Evolutionary conservation across 768 basidiomycete species (phyloP), one percentile per base, ranked within the genome.

Genomic region (Pholiota molesta): DNA sequence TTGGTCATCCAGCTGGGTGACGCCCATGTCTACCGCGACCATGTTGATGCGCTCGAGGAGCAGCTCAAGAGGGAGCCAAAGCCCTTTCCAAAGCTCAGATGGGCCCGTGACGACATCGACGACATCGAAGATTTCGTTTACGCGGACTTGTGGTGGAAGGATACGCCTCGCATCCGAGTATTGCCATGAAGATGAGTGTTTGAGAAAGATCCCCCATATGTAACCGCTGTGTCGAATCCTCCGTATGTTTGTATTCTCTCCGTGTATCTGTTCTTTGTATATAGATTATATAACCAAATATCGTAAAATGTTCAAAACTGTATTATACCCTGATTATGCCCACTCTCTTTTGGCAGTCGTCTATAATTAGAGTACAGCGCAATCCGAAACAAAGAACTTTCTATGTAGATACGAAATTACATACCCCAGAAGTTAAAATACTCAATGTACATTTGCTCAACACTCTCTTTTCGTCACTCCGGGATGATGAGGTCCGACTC

Each of bases 121-220:
- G 83, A 86, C 62, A 91, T 99, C 44, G 95, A 97, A 72, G 89
- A 88, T 58, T 94, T 97, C 70, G 79, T 76, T 60, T 84, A 81
- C 56, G 84, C 83, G n/a, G 96, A 98, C 74, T 86, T 97, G 83
- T 88, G 55, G 85, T 99, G 10, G 90, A 94, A 60, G 92, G 93
- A 2, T 98, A 98, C 71, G 81, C 91, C 64, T 89, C 92, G 10
- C 85, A 94, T 73, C 89, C 89, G 2, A 81, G 84, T 65, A 93
- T 98, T 68, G 81, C 91, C 31, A 97, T 97, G 95, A 95, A 95
- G 79, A 97, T 98, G 97, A 95, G 92, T 73, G 93, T 94, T 49
- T 93, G 69, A 72, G 63, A 7, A 55, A 37, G 42, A 44, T 44
- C n/a, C 7, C n/a, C 42, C 42, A 1, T 44, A 2, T 44, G 2